Conservation (phyloP, 2,329 filamentous ascomycete species). For the Lizonia empirigonia region DNA sequence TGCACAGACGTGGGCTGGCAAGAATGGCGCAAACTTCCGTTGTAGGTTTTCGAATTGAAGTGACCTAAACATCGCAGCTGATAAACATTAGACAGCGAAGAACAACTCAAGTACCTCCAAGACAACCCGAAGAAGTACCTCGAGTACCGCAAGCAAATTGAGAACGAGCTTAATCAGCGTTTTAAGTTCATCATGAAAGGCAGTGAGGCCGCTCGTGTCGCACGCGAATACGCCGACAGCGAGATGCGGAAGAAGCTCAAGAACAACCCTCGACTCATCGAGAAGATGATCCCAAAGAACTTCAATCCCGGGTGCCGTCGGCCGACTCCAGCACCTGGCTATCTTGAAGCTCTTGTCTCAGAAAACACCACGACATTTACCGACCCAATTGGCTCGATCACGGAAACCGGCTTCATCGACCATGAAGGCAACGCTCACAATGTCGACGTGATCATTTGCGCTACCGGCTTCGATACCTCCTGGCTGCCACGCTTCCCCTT, state of each 20-base stretch:
- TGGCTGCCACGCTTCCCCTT: constrained; percentile 36
- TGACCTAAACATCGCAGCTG: constrained; percentile 4
- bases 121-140: constrained; percentile 53
- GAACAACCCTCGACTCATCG: constrained; percentile 46
- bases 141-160: constrained; percentile 56
- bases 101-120: constrained; percentile 49
- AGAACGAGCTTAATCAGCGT: constrained; percentile 58
- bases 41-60: constrained; percentile 39
- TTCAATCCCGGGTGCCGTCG: constrained; percentile 34
- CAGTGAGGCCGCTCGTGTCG: constrained; percentile 52
- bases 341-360: constrained; percentile 27
- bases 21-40: constrained; percentile 55
- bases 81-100: constrained; percentile 41
- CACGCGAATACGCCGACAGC: constrained; percentile 47
- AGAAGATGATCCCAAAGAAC: constrained; percentile 55
- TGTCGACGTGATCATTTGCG: constrained; percentile 51
- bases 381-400: constrained; percentile 26
- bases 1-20: constrained; percentile 54
- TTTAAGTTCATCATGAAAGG: constrained; percentile 61
- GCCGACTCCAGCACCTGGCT: constrained; percentile 33
- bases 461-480: constrained; percentile 51
- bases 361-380: constrained; percentile 30
- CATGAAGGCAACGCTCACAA: constrained; percentile 29
- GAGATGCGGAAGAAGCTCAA: constrained; percentile 52
- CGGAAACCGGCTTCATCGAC: constrained; percentile 28